Conservation (phyloP, 2,329 filamentous ascomycete genomes). For the Pseudopyrenochaeta lycopersici region DNA sequence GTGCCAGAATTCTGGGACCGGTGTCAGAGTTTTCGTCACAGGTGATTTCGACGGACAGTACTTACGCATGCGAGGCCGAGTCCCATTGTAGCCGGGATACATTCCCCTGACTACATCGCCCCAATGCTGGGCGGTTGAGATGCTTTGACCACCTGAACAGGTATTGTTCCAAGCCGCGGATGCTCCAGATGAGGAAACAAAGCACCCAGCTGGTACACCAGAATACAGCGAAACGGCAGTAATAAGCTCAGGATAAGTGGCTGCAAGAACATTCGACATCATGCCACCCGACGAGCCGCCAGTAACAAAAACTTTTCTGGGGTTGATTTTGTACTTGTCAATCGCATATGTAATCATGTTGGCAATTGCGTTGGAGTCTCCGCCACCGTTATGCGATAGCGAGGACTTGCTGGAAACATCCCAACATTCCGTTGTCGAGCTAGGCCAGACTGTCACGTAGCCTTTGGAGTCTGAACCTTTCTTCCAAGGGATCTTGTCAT, state of each 20-base stretch:
- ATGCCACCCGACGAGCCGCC: conserved; percentile 60
- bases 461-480: conserved; percentile 41
- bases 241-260: conserved; percentile 63
- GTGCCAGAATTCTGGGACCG: conserved; percentile 61
- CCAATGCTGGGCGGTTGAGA: conserved; percentile 59
- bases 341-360: conserved; percentile 68
- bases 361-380: conserved; percentile 65
- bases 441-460: conserved; percentile 42
- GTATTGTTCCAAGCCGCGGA: conserved; percentile 61
- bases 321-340: conserved; percentile 61
- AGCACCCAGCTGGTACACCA: conserved; percentile 65
- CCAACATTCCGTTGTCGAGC: conserved; percentile 59
- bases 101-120: conserved; percentile 58
- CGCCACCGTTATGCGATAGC: conserved; percentile 65
- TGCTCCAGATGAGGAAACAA: conserved; percentile 53
- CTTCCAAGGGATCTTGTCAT: conserved; percentile 41
- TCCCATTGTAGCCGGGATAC: conserved; percentile 61
- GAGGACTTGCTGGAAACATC: conserved; percentile 65
- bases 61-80: conserved; percentile 59
- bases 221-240: conserved; percentile 61
- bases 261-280: conserved; percentile 58
- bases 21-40: not conserved
- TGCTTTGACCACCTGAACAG: conserved; percentile 60
- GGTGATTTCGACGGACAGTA: not conserved
- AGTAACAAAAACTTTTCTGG: conserved; percentile 62